Percentiles rank a stretch among this genome's conserved stretches.
Conservation (phyloP, 495 filamentous ascomycete species). For the Aspergillus heteromorphus region DNA sequence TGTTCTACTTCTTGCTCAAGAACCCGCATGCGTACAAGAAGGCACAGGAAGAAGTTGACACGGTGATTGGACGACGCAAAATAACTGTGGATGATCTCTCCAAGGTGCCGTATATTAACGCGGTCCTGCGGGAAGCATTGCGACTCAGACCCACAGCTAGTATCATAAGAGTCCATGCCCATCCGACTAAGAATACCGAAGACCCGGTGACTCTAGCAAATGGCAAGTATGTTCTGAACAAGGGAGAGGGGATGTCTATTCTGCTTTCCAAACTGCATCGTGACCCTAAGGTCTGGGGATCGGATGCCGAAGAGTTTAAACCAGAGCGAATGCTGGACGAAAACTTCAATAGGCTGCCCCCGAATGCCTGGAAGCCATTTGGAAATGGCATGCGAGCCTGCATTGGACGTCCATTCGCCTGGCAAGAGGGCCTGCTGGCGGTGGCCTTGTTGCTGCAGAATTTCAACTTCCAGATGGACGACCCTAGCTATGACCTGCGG, state of each 20-base stretch:
- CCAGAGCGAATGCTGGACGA: constrained; percentile 65
- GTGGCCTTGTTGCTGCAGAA: constrained; percentile 54
- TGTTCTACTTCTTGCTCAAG: constrained; percentile 56
- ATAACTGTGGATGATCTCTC: constrained; percentile 63
- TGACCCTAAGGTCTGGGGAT: constrained; percentile 61
- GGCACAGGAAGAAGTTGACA: constrained; percentile 63
- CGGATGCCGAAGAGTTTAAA: constrained; percentile 56
- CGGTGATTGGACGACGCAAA: constrained; percentile 57
- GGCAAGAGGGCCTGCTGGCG: constrained; percentile 54
- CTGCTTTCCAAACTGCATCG: constrained; percentile 56
- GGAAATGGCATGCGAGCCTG: constrained; percentile 64
- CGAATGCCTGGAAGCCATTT: constrained; percentile 55
- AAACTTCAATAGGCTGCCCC: constrained; percentile 51
- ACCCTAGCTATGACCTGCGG: constrained; percentile 50
- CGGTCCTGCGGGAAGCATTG: constrained; percentile 64
- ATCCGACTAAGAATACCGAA: constrained; percentile 44
- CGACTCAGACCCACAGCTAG: constrained; percentile 59
- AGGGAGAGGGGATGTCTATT: constrained; percentile 51
- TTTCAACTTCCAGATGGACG: constrained; percentile 54
- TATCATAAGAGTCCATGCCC: constrained; percentile 36
- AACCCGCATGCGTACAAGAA: constrained; percentile 53
- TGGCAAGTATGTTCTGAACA: constrained; percentile 58
- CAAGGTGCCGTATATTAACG: constrained; percentile 61
- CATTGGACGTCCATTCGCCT: constrained; percentile 64
- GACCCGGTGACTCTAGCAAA: constrained; percentile 45